Conservation (phyloP, 169 alveolate genomes). For the Babesia divergens region DNA sequence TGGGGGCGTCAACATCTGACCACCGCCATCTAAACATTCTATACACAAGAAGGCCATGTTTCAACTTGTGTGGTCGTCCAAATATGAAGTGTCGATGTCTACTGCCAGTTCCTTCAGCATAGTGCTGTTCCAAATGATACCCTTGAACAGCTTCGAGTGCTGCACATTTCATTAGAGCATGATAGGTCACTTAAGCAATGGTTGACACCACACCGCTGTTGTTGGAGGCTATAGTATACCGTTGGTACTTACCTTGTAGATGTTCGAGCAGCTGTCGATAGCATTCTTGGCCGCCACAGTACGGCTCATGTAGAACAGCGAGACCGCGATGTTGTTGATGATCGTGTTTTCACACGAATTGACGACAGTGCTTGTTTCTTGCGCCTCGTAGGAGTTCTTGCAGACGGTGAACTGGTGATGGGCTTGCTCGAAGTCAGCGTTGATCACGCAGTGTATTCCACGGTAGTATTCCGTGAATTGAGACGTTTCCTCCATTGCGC, state of each 20-base stretch:
- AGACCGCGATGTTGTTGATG: constrained; percentile 39
- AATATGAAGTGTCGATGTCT: constrained; percentile 7
- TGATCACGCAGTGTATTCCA: constrained; percentile 11
- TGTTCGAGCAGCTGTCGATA: constrained; percentile 6
- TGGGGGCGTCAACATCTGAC: constrained; percentile 5
- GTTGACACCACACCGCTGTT: neutral
- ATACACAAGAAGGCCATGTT: no score
- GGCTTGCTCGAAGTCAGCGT: constrained; percentile 36
- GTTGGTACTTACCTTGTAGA: constrained; percentile 15
- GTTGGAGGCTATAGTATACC: neutral
- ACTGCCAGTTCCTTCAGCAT: constrained; percentile 32
- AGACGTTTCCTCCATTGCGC: neutral
- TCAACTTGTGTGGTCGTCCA: neutral
- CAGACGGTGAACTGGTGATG: neutral
- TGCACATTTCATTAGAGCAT: neutral
- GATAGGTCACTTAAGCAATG: no score
- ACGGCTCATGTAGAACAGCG: constrained; percentile 29
- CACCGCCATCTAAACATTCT: neutral
- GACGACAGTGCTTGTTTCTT: constrained; percentile 1
- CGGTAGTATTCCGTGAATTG: neutral
- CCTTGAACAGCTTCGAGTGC: constrained; percentile 13
- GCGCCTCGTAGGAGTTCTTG: neutral
- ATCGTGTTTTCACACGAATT: constrained; percentile 12
- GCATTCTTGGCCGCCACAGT: constrained; percentile 40
- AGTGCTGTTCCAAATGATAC: neutral